Conservation (phyloP, 345 rosid genomes). For the Psidium guajava region DNA sequence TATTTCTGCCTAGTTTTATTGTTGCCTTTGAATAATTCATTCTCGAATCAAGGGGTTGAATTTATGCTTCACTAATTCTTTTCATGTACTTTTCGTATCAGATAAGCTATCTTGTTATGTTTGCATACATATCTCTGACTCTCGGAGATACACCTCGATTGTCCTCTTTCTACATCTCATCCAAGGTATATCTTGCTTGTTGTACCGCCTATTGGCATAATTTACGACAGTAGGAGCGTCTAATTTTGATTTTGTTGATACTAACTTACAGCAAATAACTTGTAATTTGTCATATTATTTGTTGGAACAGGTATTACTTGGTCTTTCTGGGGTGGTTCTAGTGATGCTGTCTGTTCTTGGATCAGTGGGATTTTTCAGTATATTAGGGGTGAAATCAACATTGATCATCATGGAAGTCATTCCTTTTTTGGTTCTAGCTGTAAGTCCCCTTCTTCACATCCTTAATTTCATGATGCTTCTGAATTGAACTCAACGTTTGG, state of each 20-base stretch:
- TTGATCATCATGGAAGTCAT: constrained; percentile 97
- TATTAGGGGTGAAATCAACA: constrained; percentile 88
- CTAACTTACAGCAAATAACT: not conserved
- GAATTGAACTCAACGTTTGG: not conserved
- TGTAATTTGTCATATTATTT: constrained; percentile 1
- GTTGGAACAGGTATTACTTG: constrained; percentile 70
- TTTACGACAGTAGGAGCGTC: not conserved
- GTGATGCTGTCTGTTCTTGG: constrained; percentile 96
- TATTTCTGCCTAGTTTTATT: not conserved
- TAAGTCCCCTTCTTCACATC: constrained; percentile 31
- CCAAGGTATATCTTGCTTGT: constrained; percentile 46
- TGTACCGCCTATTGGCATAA: not conserved
- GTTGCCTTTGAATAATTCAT: not conserved
- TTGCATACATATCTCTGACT: constrained; percentile 88
- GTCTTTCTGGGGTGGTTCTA: constrained; percentile 90
- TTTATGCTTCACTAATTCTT: not conserved
- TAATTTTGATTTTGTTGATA: not conserved
- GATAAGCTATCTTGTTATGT: constrained; percentile 99
- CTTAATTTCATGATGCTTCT: not conserved
- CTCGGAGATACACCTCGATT: constrained; percentile 70
- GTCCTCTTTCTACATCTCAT: constrained; percentile 65
- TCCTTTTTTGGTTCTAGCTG: constrained; percentile 96
- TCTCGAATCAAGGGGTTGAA: not conserved
- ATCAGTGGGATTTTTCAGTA: constrained; percentile 92
- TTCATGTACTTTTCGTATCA: constrained; percentile 16